These are phyloP conservation scores for Stentor roeselii DNA, from an alignment of 73 alveolate genomes.

Conservation along the genomic window DNA sequence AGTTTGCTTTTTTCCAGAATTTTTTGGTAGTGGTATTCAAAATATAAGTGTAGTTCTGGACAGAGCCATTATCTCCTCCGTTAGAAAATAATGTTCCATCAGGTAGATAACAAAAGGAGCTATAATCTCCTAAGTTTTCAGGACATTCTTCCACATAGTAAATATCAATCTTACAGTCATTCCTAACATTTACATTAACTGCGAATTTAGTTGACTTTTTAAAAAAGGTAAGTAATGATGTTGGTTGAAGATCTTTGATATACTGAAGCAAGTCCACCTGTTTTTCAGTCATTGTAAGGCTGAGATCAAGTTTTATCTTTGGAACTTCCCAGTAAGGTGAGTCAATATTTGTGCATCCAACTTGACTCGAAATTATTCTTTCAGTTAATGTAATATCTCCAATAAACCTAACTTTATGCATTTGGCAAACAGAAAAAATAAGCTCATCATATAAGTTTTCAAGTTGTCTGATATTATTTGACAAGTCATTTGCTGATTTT, in stretches of 20 bases:
- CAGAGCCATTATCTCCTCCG: not conserved
- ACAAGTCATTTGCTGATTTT: not conserved
- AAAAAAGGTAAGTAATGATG: not conserved
- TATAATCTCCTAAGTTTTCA: not conserved
- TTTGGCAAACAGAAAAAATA: not conserved
- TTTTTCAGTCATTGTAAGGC: no score
- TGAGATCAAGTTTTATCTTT: not conserved
- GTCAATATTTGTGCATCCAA: not conserved
- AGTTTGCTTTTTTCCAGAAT: not conserved
- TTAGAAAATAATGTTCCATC: not conserved
- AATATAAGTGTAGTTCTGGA: no score
- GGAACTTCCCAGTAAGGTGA: not conserved
- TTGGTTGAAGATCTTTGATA: not conserved
- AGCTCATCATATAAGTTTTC: not conserved
- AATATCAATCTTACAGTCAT: no score
- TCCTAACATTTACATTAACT: not conserved
- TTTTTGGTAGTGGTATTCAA: not conserved
- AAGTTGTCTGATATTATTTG: not conserved
- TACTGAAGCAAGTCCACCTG: not conserved
- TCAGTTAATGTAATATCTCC: not conserved
- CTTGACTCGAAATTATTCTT: not conserved
- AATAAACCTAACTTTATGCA: not conserved
- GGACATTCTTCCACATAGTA: not conserved
- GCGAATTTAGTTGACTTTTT: not conserved
- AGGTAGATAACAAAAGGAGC: not conserved